Evolutionary conservation across 2,329 filamentous ascomycete genomes (phyloP).

Genomic region (Helminthosporium solani): DNA sequence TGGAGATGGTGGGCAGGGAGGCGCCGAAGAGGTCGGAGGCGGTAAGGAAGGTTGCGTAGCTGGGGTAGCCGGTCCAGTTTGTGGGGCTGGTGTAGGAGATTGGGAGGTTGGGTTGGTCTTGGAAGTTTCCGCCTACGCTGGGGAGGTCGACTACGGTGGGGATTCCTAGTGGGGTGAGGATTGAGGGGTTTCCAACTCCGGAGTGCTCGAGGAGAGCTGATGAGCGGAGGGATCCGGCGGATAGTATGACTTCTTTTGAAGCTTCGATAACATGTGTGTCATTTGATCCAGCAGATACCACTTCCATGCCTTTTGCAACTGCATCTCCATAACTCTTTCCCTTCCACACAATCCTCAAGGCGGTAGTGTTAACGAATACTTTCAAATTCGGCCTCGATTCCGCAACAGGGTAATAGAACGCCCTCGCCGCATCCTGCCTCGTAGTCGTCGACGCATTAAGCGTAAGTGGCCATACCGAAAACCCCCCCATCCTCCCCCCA

Average conservation of each 20-base stretch:
- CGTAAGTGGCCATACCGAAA: slow-evolving; percentile 46
- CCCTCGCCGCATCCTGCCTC: slow-evolving; percentile 50
- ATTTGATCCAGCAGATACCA: slow-evolving; percentile 20
- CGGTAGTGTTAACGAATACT: slow-evolving; percentile 47
- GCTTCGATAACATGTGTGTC: slow-evolving; percentile 17
- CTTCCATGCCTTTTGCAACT: slow-evolving; percentile 27
- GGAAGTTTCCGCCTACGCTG: slow-evolving; percentile 36
- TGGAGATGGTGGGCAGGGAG: slow-evolving; percentile 21
- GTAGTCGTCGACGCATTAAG: slow-evolving; percentile 41
- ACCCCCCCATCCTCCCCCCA: slow-evolving; percentile 48
- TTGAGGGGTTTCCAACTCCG: slow-evolving; percentile 37
- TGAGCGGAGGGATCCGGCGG: slow-evolving; percentile 38
- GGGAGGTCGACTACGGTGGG: slow-evolving; percentile 21
- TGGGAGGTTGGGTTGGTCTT: slow-evolving; percentile 36
- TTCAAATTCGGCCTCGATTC: slow-evolving; percentile 45
- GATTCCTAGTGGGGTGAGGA: slow-evolving; percentile 26
- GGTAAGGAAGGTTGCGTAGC: slow-evolving; percentile 40
- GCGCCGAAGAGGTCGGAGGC: slow-evolving; percentile 39
- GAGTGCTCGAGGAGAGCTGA: slow-evolving; percentile 39
- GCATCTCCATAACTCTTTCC: slow-evolving; percentile 7
- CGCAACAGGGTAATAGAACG: slow-evolving; percentile 50
- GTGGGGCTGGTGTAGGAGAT: slow-evolving; percentile 27
- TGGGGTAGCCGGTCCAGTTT: slow-evolving; percentile 42
- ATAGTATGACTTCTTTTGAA: slow-evolving; percentile 37
- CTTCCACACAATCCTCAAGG: slow-evolving; percentile 44